phyloP scores from a whole-genome alignment of 179 eudicot genomes.

The Drosera spatulata region DNA sequence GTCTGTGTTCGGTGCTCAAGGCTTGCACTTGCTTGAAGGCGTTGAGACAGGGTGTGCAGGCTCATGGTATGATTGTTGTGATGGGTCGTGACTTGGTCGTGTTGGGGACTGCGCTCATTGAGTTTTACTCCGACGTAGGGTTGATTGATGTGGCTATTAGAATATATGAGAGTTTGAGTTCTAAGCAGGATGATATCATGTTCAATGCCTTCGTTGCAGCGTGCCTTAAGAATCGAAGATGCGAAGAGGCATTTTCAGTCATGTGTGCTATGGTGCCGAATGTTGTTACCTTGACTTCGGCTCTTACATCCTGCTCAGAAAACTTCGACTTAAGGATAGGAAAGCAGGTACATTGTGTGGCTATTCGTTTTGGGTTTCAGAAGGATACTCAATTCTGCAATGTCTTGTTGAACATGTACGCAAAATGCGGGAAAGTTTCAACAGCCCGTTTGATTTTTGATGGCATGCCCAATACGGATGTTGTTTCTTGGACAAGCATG shows the following conservation, averaged over 20 bases:
- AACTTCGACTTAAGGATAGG: slow-evolving; percentile 23
- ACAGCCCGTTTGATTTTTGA: slow-evolving; percentile 21
- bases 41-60: slow-evolving; percentile 22
- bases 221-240: slow-evolving; percentile 16
- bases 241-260: slow-evolving; percentile 13
- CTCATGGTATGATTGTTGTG: slow-evolving; percentile 19
- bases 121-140: slow-evolving; percentile 17
- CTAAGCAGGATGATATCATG: slow-evolving; percentile 14
- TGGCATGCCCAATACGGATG: slow-evolving; percentile 15
- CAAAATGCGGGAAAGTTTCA: slow-evolving; percentile 23
- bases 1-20: slow-evolving; percentile 26
- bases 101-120: slow-evolving; percentile 23
- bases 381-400: slow-evolving; percentile 22
- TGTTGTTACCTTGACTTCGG: slow-evolving; percentile 19
- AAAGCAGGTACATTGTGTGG: slow-evolving; percentile 30
- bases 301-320: slow-evolving; percentile 22
- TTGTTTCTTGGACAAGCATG: slow-evolving; percentile 34
- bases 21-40: slow-evolving; percentile 25
- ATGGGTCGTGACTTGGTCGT: slow-evolving; percentile 22
- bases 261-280: slow-evolving; percentile 23
- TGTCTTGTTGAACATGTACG: slow-evolving; percentile 21
- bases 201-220: slow-evolving; percentile 24
- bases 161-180: slow-evolving; percentile 10
- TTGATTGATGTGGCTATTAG: slow-evolving; percentile 12
- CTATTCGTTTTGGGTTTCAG: slow-evolving; percentile 12